These are phyloP conservation scores for Alnus glutinosa DNA, from an alignment of 306 rosid species.

Conservation along the genomic window DNA sequence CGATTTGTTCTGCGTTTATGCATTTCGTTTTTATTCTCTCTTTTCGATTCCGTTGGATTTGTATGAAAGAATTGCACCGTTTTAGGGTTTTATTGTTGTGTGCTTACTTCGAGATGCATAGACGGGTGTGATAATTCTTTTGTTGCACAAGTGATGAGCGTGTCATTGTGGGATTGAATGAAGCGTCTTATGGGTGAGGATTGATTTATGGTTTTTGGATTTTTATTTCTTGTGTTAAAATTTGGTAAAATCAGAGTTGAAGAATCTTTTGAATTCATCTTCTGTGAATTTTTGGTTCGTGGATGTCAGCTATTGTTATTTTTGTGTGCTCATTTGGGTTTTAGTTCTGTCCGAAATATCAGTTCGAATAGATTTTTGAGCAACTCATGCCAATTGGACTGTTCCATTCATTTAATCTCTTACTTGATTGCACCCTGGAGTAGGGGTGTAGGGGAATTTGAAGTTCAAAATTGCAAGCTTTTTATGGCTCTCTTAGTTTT, in stretches of 20 bases:
- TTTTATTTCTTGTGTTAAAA: not conserved
- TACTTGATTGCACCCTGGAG: constrained; percentile 11
- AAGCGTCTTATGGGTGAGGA: not conserved
- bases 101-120: constrained; percentile 21
- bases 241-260: constrained; percentile 8
- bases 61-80: not conserved
- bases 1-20: not conserved
- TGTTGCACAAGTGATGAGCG: not conserved
- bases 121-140: constrained; percentile 5
- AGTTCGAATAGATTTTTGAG: not conserved
- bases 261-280: not conserved
- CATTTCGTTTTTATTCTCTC: not conserved
- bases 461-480: not conserved
- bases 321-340: constrained; percentile 2
- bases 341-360: constrained; percentile 16
- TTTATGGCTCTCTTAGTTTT: not conserved
- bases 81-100: not conserved
- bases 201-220: not conserved
- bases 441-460: not conserved
- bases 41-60: not conserved
- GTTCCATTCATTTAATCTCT: constrained; percentile 1
- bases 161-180: constrained; percentile 18
- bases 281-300: not conserved
- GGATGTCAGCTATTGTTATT: constrained; percentile 8
- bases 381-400: not conserved